Conservation (phyloP, 257 asterid species). For the Verbascum thapsus region DNA sequence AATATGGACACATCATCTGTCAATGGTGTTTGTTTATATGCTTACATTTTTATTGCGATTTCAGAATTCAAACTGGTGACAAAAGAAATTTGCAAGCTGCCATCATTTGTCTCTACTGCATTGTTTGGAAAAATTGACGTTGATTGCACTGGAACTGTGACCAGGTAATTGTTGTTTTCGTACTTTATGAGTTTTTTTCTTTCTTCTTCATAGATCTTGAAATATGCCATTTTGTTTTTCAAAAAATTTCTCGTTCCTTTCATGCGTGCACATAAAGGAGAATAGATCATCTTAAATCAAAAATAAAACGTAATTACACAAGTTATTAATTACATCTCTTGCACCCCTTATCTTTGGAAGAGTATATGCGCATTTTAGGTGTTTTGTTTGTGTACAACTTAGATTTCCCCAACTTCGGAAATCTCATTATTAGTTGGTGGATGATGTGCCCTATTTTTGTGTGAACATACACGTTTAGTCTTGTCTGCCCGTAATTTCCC, state of each 20-base stretch:
- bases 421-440: background rate
- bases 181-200: background rate
- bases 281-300: constrained; percentile 11
- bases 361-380: background rate
- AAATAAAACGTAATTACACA: background rate
- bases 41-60: constrained; percentile 31
- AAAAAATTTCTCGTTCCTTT: background rate
- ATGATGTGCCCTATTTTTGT: background rate
- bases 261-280: constrained; percentile 17
- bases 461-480: background rate
- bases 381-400: background rate
- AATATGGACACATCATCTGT: constrained; percentile 10
- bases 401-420: background rate
- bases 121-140: constrained; percentile 84
- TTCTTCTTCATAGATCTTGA: constrained; percentile 22
- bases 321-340: constrained; percentile 17
- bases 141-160: constrained; percentile 64
- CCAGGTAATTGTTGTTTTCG: constrained; percentile 57
- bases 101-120: constrained; percentile 87
- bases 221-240: background rate
- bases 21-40: constrained; percentile 7
- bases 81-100: constrained; percentile 98
- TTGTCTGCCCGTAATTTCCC: background rate
- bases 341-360: constrained; percentile 13
- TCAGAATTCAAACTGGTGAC: constrained; percentile 94